A percentile compares a stretch with the other conserved stretches of the same genome.
phyloP scores from a whole-genome alignment of 2,329 filamentous ascomycete species.

The Pleoardoris graminearum region DNA sequence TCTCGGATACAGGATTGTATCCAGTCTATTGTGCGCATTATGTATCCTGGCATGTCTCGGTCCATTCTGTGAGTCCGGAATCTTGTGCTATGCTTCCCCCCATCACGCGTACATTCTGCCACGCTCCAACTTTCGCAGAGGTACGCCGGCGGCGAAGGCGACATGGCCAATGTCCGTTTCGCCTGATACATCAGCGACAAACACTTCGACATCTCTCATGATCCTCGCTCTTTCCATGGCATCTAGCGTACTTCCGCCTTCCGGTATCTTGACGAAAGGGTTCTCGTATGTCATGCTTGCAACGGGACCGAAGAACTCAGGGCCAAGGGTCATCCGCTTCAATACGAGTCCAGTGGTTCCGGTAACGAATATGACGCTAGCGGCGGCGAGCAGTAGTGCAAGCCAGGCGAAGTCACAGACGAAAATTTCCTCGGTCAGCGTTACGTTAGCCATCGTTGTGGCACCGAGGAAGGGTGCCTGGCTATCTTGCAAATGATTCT shows the following conservation, averaged over 20 bases:
- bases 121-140: constrained; percentile 24
- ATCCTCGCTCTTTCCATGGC: constrained; percentile 41
- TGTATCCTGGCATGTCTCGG: background rate
- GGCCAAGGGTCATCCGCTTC: constrained; percentile 33
- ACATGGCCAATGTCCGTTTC: constrained; percentile 40
- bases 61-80: background rate
- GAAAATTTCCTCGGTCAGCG: constrained; percentile 23
- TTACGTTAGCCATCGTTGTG: constrained; percentile 25
- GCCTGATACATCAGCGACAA: constrained; percentile 37
- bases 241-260: constrained; percentile 36
- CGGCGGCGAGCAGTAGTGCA: constrained; percentile 24
- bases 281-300: constrained; percentile 46
- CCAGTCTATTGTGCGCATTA: background rate
- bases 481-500: background rate
- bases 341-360: constrained; percentile 26
- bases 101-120: constrained; percentile 16
- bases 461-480: constrained; percentile 32
- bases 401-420: constrained; percentile 37
- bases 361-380: constrained; percentile 23
- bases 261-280: constrained; percentile 30
- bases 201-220: constrained; percentile 35
- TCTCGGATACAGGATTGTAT: background rate
- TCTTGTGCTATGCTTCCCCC: constrained; percentile 20
- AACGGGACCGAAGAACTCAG: constrained; percentile 43
- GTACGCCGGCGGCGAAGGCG: constrained; percentile 39